These are phyloP conservation scores for Herpomyces periplanetae DNA, from an alignment of 2,329 filamentous ascomycete species.

Conservation along the genomic window DNA sequence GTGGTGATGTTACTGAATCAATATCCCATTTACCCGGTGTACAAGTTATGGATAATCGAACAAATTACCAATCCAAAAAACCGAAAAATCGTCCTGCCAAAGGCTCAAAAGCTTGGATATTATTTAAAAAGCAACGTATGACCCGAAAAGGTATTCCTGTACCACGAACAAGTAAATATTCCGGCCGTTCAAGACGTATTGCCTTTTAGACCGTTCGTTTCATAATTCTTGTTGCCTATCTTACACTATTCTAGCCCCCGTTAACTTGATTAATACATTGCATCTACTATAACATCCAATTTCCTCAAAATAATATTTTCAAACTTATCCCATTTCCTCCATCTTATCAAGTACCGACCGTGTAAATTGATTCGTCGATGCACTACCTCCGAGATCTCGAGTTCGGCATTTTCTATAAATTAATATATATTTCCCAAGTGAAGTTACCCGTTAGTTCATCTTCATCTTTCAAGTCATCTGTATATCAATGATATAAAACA, in stretches of 20 bases:
- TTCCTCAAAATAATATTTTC: no score
- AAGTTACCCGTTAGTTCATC: no score
- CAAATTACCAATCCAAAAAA: no score
- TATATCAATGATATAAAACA: constrained; percentile 1
- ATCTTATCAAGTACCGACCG: constrained; percentile 75
- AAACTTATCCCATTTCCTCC: constrained; percentile 14
- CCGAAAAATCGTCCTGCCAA: no score
- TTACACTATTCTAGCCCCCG: background rate
- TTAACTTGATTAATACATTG: no score
- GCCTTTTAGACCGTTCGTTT: constrained; percentile 40
- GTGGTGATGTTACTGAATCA: constrained; percentile 47
- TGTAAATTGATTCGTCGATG: constrained; percentile 78
- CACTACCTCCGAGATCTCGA: constrained; percentile 70
- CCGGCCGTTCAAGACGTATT: constrained; percentile 42
- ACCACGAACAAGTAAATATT: constrained; percentile 69
- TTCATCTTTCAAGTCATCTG: no score
- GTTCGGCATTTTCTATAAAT: constrained; percentile 37
- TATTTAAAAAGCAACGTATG: constrained; percentile 70
- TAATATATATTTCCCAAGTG: constrained; percentile 6
- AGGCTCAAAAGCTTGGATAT: constrained; percentile 45
- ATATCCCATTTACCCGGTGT: constrained; percentile 63
- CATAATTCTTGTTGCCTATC: background rate
- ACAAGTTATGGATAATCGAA: constrained; percentile 30
- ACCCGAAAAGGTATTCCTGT: constrained; percentile 76
- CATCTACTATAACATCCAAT: no score